Evolutionary conservation across 1,284 basidiomycete species (phyloP), one percentile per base, ranked within the genome.

Genomic region (Microstroma glucosiphilum): DNA sequence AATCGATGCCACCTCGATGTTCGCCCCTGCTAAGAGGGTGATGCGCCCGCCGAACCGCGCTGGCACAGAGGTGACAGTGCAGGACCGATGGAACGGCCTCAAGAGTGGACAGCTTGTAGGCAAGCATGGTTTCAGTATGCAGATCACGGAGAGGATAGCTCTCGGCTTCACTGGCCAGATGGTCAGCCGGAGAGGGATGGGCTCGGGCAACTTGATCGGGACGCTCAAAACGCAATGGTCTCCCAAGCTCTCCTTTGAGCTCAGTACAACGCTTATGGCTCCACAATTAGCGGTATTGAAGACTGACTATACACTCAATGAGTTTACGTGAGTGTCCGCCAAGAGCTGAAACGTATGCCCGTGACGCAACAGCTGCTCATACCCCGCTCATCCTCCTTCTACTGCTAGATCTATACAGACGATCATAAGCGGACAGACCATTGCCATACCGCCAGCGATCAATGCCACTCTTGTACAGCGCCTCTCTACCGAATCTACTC

Each of bases 41-140:
- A 92, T 92, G 82, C 96, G 84, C 19, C 86, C 87, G 9, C 92
- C 90, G 30, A 90, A 91, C 60, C 96, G 85, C 48, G 37, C 63
- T 8, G 55, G 49, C 1, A 23, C 15, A 17, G 40, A 59, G 4
- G 57, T 73, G 12, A 67, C 68, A 0, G 53, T 68, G 6, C 30
- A 48, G 8, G 73, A 78, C 6, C 58, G 76, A 0, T 40, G 72
- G 30, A 61, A 59, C 9, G 40, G 68, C 9, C 64, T 78, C 8
- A 65, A 67, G 3, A 68, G 66, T 43, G 69, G 70, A 3, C 73
- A 75, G 56, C 62, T 78, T 8, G 60, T 73, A 15, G 76, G 75
- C 51, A 76, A 75, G 60, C 75, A 78, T 54, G 70, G 75, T 15
- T 78, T 76, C 56, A 75, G 77, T 19, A 73, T 69, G 30, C 70